Evolutionary conservation across 129 eudicot genomes (phyloP).

Genomic region (Chrysanthemum lavandulifolium): DNA sequence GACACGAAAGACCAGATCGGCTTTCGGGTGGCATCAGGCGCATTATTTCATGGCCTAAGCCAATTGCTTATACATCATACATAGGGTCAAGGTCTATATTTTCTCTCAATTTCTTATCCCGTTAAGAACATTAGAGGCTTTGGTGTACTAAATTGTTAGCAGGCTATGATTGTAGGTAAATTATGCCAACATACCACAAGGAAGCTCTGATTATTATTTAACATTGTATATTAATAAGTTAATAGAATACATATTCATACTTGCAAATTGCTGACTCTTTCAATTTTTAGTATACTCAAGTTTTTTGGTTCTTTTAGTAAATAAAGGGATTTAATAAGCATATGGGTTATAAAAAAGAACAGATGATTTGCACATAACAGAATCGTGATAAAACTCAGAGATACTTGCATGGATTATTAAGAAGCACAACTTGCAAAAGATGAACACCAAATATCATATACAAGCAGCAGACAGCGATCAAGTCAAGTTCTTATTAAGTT

Average conservation of each 20-base stretch:
- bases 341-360: too few relatives aligned
- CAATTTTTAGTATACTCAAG: too few relatives aligned
- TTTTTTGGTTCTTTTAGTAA: too few relatives aligned
- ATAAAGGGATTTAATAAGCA: too few relatives aligned
- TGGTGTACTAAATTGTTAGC: constrained; percentile 1
- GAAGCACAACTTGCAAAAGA: too few relatives aligned
- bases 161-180: constrained; percentile 10
- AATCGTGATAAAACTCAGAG: too few relatives aligned
- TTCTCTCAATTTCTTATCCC: constrained; percentile 27
- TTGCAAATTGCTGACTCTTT: neutral
- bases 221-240: too few relatives aligned
- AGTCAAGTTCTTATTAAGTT: too few relatives aligned
- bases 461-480: too few relatives aligned
- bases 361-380: too few relatives aligned
- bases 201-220: neutral
- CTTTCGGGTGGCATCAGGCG: constrained; percentile 38
- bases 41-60: constrained; percentile 34
- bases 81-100: constrained; percentile 32
- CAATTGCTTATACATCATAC: constrained; percentile 24
- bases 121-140: constrained; percentile 1
- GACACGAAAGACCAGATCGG: constrained; percentile 31
- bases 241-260: neutral
- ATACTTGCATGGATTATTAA: too few relatives aligned
- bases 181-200: constrained; percentile 7
- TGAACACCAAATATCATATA: too few relatives aligned